phyloP scores from a whole-genome alignment of 331 rosid genomes.

The Malus hybrid region DNA sequence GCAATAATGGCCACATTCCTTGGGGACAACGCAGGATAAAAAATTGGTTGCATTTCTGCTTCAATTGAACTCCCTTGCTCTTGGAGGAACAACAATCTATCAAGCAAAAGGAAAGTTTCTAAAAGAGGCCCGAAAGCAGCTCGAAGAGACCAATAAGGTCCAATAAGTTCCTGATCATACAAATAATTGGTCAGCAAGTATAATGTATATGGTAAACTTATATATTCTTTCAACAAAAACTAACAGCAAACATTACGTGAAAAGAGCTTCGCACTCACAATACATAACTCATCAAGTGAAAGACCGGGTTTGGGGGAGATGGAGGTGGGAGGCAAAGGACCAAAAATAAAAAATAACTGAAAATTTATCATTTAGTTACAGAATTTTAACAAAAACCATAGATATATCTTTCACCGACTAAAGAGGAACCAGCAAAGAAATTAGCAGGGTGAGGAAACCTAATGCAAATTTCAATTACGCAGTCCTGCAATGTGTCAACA shows the following conservation, averaged over 20 bases:
- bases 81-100: constrained; percentile 80
- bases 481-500: background rate
- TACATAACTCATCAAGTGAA: background rate
- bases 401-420: background rate
- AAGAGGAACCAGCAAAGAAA: background rate
- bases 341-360: background rate
- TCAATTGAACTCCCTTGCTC: constrained; percentile 68
- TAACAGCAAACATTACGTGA: background rate
- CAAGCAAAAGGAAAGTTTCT: constrained; percentile 85
- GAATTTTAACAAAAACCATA: background rate
- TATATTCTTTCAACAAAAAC: background rate
- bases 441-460: background rate
- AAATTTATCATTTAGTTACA: background rate
- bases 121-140: constrained; percentile 86
- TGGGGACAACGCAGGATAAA: constrained; percentile 74
- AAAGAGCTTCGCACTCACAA: background rate
- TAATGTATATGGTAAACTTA: background rate
- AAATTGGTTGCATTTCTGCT: constrained; percentile 57
- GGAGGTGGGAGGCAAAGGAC: background rate
- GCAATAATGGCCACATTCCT: constrained; percentile 91
- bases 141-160: constrained; percentile 96
- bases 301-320: background rate
- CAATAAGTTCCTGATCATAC: constrained; percentile 55
- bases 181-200: constrained; percentile 5
- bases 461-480: background rate